Conservation (phyloP, 192 early-diverging fungal species). For the Umbelopsis vinacea region DNA sequence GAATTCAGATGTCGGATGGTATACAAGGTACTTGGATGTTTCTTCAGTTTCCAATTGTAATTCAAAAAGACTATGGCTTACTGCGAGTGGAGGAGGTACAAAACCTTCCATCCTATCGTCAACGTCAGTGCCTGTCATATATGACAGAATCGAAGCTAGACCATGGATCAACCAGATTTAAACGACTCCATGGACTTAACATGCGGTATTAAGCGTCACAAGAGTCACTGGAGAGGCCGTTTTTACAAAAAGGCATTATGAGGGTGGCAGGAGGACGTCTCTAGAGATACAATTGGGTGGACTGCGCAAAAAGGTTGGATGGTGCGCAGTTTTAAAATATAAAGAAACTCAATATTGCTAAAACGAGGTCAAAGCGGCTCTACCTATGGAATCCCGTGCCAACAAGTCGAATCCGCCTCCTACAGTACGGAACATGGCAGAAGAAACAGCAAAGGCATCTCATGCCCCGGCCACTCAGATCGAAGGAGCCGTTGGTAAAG, state of each 20-base stretch:
- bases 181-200: too few species aligned
- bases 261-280: neutral
- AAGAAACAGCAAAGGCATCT: neutral
- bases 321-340: constrained; percentile 16
- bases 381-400: constrained; percentile 12
- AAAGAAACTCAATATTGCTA: neutral
- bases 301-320: neutral
- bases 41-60: neutral
- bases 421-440: neutral
- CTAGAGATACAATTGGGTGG: neutral
- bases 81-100: neutral
- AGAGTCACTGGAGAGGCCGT: too few species aligned
- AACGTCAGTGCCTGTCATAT: neutral
- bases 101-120: neutral
- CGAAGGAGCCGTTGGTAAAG: neutral
- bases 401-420: neutral
- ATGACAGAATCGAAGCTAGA: neutral
- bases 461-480: neutral
- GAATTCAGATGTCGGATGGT: neutral
- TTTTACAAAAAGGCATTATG: too few species aligned
- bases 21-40: neutral
- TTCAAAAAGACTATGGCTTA: neutral
- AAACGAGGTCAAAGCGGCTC: neutral
- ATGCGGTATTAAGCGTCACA: too few species aligned
- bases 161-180: neutral